Conservation (phyloP, 2,329 filamentous ascomycete genomes). For the Clarireedia homoeocarpa region DNA sequence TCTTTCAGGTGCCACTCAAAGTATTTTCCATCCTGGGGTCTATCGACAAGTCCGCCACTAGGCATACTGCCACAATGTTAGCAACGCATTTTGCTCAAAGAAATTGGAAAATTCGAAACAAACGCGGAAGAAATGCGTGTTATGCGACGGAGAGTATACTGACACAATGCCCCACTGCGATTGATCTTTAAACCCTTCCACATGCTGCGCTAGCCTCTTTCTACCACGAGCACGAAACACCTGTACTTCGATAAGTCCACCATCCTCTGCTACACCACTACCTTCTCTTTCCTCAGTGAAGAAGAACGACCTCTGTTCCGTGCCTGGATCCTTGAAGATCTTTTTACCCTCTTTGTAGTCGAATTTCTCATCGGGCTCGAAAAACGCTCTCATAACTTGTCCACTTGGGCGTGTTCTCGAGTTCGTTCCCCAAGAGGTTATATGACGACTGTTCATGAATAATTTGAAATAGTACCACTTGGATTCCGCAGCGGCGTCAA, state of each 20-base stretch:
- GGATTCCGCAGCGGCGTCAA: constrained; percentile 26
- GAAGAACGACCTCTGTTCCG: constrained; percentile 45
- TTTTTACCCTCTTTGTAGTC: constrained; percentile 33
- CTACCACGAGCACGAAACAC: constrained; percentile 45
- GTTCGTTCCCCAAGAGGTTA: constrained; percentile 46
- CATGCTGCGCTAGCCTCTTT: constrained; percentile 34
- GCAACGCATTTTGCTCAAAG: neutral
- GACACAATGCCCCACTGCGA: constrained; percentile 47
- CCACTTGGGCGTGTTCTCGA: constrained; percentile 31
- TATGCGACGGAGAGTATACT: constrained; percentile 22
- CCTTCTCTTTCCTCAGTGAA: constrained; percentile 28
- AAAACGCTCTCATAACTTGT: constrained; percentile 40
- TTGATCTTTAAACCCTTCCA: constrained; percentile 39
- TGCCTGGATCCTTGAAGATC: constrained; percentile 33
- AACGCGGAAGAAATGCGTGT: neutral
- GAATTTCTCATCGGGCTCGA: constrained; percentile 38
- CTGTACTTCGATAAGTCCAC: constrained; percentile 47
- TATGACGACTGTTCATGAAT: constrained; percentile 44
- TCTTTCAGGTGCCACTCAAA: constrained; percentile 47
- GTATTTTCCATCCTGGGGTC: constrained; percentile 41
- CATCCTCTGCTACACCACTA: constrained; percentile 40
- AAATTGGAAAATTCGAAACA: neutral
- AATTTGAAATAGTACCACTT: constrained; percentile 47
- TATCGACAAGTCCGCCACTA: constrained; percentile 45
- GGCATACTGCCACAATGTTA: constrained; percentile 35